Base-by-base conservation (phyloP, 345 rosid species). In the Arabis hirsuta region DNA sequence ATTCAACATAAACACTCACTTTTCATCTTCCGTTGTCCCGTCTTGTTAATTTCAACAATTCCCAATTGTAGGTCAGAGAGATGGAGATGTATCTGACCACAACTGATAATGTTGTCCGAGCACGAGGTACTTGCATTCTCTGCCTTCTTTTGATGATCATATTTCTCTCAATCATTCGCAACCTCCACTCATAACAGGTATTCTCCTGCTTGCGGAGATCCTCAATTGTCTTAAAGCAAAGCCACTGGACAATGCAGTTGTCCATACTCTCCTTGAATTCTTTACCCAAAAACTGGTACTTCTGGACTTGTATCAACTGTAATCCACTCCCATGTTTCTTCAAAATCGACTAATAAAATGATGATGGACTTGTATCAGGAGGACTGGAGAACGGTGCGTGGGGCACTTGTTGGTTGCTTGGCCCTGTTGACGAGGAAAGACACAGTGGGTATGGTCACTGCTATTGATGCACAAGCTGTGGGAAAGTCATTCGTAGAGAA, bases 391-490 rank as follows among this genome's bases (percentile, higher is more conserved):
- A 86, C 91, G 58, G 38, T 89, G 71, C 90, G 86, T 19, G 99
- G 97, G 65, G 93, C 96, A 20, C 87, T 95, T 77, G 78, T 86
- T 80, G 97, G 97, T 81, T 91, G 99, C 74, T 87, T 91, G 89
- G 91, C 90, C 41, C 61, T 95, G 61, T 22, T 88, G 61, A 84
- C 78, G 79, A 87, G 96, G 83, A 90, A 77, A 63, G 78, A 45
- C 46, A 50, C 69, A 42, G 71, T 69, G 45, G 96, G 91, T 71
- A 20, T 69, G 48, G 87, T 88, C 65, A 62, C 74, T 74, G 72
- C 41, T 41, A 52, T 11, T 64, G 99, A 86, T 81, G 96, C 90
- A 46, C 76, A 84, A 77, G 88, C 84, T 19, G 81, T 88, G 83
- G 86, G 79, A 0, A 72, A 79, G 77, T 82, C 91, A 55, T 82